Conservation (phyloP, 2,329 filamentous ascomycete species). For the Coleophoma eucalyptorum region DNA sequence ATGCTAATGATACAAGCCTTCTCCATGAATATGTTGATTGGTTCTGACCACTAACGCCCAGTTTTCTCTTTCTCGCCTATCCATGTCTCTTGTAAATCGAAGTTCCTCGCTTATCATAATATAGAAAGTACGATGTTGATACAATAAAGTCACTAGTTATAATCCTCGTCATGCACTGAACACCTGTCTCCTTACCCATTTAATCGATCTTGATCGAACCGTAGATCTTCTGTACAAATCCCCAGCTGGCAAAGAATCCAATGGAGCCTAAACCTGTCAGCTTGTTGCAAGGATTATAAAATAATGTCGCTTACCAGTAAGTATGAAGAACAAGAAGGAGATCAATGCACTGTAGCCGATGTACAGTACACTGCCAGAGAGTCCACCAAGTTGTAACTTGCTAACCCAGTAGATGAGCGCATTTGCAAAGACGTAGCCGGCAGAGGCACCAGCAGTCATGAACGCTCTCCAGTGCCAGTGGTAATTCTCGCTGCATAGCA, state of each 20-base stretch:
- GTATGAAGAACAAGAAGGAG: conserved; percentile 86
- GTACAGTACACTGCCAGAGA: conserved; percentile 87
- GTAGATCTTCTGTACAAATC: conserved; percentile 93
- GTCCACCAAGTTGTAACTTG: conserved; percentile 77
- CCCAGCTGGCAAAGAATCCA: conserved; percentile 92
- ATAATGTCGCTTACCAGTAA: conserved; percentile 68
- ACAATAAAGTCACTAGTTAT: too few relatives aligned
- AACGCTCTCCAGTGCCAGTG: conserved; percentile 99
- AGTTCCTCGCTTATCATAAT: too few relatives aligned
- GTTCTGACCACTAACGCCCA: too few relatives aligned
- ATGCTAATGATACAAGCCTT: too few relatives aligned
- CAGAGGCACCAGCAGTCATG: conserved; percentile 84
- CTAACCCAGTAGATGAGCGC: conserved; percentile 88
- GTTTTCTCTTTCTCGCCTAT: too few relatives aligned
- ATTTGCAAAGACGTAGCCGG: conserved; percentile 87
- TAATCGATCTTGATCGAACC: conserved; percentile 97
- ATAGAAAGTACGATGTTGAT: too few relatives aligned
- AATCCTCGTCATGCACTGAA: too few relatives aligned
- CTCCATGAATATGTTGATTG: too few relatives aligned
- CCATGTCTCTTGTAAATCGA: too few relatives aligned
- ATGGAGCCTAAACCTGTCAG: conserved; percentile 67
- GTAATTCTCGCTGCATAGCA: conserved; percentile 95
- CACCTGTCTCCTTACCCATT: background rate
- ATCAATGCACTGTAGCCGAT: conserved; percentile 88
- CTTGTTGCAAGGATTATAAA: background rate